phyloP scores from a whole-genome alignment of 805 yeast species.

The Saccharomycopsis fibuligera region DNA sequence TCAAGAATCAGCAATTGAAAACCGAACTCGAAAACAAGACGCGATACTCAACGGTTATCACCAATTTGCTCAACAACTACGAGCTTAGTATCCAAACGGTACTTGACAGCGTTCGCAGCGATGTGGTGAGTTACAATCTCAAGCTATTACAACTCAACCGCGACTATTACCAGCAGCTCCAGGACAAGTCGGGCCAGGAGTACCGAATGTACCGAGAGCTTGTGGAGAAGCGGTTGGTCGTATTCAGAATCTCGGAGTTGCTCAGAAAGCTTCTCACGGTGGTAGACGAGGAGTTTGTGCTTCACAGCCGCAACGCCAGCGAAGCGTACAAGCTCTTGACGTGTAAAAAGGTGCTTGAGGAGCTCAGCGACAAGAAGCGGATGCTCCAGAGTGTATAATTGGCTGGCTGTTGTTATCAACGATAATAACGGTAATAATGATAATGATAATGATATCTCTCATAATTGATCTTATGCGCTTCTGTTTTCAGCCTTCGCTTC shows the following conservation, averaged over 20 bases:
- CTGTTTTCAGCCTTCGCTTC: too few species aligned
- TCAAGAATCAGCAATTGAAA: constrained; percentile 4
- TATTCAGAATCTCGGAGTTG: constrained; percentile 12
- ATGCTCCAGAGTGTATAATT: not conserved
- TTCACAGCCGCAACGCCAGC: not conserved
- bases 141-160: constrained; percentile 5
- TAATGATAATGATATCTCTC: too few species aligned
- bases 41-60: constrained; percentile 3
- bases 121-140: constrained; percentile 18
- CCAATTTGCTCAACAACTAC: constrained; percentile 16
- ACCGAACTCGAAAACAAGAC: constrained; percentile 3
- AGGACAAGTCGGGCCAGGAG: constrained; percentile 5
- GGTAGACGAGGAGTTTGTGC: constrained; percentile 6
- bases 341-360: not conserved
- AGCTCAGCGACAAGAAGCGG: not conserved
- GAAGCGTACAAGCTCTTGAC: not conserved
- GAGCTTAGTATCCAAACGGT: constrained; percentile 18
- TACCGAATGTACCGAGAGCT: constrained; percentile 8
- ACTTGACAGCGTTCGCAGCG: constrained; percentile 10
- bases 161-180: constrained; percentile 2
- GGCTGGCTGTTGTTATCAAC: too few species aligned
- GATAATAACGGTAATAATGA: too few species aligned
- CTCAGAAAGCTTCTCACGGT: constrained; percentile 1
- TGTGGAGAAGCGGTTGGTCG: constrained; percentile 3
- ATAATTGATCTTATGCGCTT: too few species aligned